Percentiles rank a stretch among this genome's conserved stretches.
Conservation (phyloP, 441 rosid genomes). For the Syzygium malaccense region DNA sequence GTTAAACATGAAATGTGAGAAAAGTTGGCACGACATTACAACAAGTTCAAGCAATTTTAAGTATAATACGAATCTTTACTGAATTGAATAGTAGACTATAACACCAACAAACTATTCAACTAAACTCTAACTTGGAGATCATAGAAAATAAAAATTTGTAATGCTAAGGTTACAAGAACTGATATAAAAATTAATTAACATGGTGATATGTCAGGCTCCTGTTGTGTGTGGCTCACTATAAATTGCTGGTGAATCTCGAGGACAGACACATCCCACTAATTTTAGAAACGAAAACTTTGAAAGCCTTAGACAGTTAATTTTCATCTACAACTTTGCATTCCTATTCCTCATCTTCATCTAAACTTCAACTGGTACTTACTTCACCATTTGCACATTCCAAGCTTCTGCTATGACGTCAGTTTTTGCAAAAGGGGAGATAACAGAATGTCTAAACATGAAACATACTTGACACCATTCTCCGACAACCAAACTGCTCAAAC, state of each 20-base stretch:
- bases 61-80: background rate
- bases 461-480: background rate
- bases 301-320: background rate
- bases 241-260: background rate
- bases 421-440: background rate
- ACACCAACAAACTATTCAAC: background rate
- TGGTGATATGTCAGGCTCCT: background rate
- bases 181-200: background rate
- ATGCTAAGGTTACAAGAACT: background rate
- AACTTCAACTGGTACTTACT: background rate
- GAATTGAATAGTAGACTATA: background rate
- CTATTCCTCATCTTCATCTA: background rate
- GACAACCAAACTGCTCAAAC: background rate
- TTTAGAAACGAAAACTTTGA: fast-evolving
- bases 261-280: background rate
- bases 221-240: background rate
- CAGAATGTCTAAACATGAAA: background rate
- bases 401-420: background rate
- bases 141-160: background rate
- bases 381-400: background rate
- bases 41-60: background rate
- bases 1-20: background rate
- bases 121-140: background rate
- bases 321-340: background rate
- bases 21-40: background rate